A percentile compares a stretch with the other conserved stretches of the same genome.
Conservation (phyloP, 371 early-diverging fungal genomes). For the Catenaria anguillulae region DNA sequence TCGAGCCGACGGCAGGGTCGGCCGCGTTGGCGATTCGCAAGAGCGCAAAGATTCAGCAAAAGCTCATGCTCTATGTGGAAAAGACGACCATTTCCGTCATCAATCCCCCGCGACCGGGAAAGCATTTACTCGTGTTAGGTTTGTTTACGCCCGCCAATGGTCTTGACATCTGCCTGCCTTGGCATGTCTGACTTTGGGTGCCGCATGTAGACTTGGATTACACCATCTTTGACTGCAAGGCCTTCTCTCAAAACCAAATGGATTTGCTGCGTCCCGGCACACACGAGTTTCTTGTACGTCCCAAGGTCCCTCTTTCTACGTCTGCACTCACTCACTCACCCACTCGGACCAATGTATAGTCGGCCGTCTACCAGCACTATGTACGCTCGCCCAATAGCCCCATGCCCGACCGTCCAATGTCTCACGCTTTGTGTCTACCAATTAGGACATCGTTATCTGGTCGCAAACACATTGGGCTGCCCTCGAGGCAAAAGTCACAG, state of each 20-base stretch:
- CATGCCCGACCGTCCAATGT: too few species aligned
- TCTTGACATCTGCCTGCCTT: too few species aligned
- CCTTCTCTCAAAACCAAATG: background rate
- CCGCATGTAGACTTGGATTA: slow-evolving; percentile 4
- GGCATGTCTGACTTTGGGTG: too few species aligned
- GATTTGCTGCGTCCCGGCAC: slow-evolving; percentile 6
- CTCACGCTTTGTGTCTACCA: too few species aligned
- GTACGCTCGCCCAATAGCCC: too few species aligned
- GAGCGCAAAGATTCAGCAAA: too few species aligned
- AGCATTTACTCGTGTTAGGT: background rate
- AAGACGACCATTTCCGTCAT: background rate
- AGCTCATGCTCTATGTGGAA: too few species aligned
- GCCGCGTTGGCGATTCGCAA: too few species aligned
- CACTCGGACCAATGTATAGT: too few species aligned
- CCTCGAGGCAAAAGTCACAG: background rate
- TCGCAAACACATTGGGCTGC: background rate
- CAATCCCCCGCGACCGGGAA: background rate
- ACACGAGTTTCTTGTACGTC: background rate
- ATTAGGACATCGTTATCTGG: background rate
- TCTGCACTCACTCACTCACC: background rate
- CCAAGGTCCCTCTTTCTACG: too few species aligned
- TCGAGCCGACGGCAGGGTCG: too few species aligned
- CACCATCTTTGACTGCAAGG: slow-evolving; percentile 7
- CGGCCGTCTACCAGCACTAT: slow-evolving; percentile 2
- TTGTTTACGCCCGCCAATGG: too few species aligned